Base-by-base conservation (phyloP, 495 filamentous ascomycete genomes). In the Penicillium cosmopolitanum region DNA sequence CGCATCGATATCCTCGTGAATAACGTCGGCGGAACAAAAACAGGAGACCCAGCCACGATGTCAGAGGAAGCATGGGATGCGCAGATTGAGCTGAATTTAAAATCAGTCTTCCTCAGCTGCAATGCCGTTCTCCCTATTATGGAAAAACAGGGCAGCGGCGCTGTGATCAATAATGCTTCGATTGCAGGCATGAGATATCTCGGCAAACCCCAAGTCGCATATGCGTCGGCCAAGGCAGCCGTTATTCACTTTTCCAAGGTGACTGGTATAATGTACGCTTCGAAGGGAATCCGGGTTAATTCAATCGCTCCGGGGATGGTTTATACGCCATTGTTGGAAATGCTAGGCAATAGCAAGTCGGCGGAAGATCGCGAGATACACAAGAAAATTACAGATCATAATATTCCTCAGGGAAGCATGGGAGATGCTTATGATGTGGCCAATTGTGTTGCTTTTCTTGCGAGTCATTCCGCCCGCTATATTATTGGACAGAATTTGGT, bases 1-100 rank as follows among this genome's bases (percentile, higher is more conserved):
- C 65, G 81, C 4, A 80, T 85, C 16, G 81, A 84, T 56, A 79
- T 85, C 40, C 72, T 85, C 11, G 67, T 83, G 8, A 83, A 82
- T 60, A 82, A 82, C 58, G 81, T 83, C 5, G 82, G 79, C 11
- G 58, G 63, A 34, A 74, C 66, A 18, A 70, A 76, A 55, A 72
- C 79, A 1, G 80, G 79, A 1, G 74, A 76, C 44, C 78, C 80
- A 19, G 78, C 69, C 10, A 72, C 65, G 18, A 74, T 82, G 71
- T 50, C 48, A 2, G 81, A 83, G 55, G 70, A 77, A 47, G 65
- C 70, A 0, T 83, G 79, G 77, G 79, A 82, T 62, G 53, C 51
- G 35, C 80, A 83, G 65, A 72, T 74, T 23, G 66, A 77, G 25
- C 57, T 83, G 19, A 83, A 83, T 52, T 69, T 84, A n/a, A 82